These are phyloP conservation scores for Penicillium sp. DNA, from an alignment of 2,329 filamentous ascomycete genomes.

Conservation along the genomic window DNA sequence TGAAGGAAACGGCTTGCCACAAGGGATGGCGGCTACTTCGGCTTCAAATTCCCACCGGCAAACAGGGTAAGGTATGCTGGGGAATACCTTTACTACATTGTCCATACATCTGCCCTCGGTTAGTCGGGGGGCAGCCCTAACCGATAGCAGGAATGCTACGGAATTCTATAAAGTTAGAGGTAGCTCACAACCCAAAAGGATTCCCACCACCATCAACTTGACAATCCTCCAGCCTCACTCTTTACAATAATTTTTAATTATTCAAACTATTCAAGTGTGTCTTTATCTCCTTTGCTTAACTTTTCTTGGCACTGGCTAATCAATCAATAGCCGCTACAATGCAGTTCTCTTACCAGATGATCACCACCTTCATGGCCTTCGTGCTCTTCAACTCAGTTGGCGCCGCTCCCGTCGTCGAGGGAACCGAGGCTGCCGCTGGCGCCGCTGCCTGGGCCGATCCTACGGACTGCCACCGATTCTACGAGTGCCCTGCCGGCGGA, in stretches of 20 bases:
- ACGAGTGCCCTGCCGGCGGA: background rate
- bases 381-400: background rate
- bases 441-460: background rate
- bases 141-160: background rate
- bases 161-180: background rate
- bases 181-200: background rate
- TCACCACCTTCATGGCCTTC: background rate
- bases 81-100: background rate
- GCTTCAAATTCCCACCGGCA: background rate
- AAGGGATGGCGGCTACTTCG: background rate
- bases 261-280: background rate
- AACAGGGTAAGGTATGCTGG: background rate
- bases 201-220: background rate
- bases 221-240: background rate
- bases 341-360: background rate
- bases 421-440: background rate
- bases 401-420: background rate
- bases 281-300: background rate
- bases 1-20: background rate
- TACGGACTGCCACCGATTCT: background rate
- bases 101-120: background rate
- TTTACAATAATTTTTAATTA: background rate
- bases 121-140: background rate
- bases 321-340: background rate
- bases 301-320: background rate